Conservation (phyloP, 2,329 filamentous ascomycete species). For the Proliferodiscus dingleyae region DNA sequence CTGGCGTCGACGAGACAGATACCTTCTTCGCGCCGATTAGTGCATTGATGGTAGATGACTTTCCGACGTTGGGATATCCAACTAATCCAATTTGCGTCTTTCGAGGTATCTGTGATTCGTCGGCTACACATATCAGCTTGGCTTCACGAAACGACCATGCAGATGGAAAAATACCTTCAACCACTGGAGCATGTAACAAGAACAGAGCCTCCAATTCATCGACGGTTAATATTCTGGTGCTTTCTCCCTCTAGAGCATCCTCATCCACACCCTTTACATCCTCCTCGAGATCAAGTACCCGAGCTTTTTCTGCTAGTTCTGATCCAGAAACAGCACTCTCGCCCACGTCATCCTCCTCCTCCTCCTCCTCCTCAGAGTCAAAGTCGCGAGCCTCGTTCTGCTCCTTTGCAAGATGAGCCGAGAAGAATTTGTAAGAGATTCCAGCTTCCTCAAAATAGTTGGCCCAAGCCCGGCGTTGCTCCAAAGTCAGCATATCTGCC, state of each 20-base stretch:
- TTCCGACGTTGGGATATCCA: constrained; percentile 97
- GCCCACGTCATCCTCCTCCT: constrained; percentile 35
- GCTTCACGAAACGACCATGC: constrained; percentile 1
- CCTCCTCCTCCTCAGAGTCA: constrained; percentile 44
- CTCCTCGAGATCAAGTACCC: constrained; percentile 37
- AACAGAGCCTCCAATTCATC: constrained; percentile 91
- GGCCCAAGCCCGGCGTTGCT: constrained; percentile 80
- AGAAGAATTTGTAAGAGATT: constrained; percentile 95
- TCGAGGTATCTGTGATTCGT: constrained; percentile 42
- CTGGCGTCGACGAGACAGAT: constrained; percentile 92
- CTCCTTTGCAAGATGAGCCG: constrained; percentile 86
- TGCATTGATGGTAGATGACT: constrained; percentile 98
- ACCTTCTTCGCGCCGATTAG: constrained; percentile 98
- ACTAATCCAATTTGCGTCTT: constrained; percentile 92
- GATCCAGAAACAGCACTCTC: constrained; percentile 13
- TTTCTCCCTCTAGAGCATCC: constrained; percentile 32
- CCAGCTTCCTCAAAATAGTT: constrained; percentile 74
- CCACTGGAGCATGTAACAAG: constrained; percentile 64
- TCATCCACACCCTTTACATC: constrained; percentile 32
- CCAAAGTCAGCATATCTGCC: constrained; percentile 94
- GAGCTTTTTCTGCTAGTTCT: constrained; percentile 31
- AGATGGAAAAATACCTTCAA: constrained; percentile 42
- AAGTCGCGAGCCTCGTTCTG: constrained; percentile 67
- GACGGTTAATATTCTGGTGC: constrained; percentile 81
- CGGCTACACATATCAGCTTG: constrained; percentile 31